These are phyloP conservation scores for Chlamydomonas eustigma DNA, from an alignment of 139 green algal species.

Conservation along the genomic window DNA sequence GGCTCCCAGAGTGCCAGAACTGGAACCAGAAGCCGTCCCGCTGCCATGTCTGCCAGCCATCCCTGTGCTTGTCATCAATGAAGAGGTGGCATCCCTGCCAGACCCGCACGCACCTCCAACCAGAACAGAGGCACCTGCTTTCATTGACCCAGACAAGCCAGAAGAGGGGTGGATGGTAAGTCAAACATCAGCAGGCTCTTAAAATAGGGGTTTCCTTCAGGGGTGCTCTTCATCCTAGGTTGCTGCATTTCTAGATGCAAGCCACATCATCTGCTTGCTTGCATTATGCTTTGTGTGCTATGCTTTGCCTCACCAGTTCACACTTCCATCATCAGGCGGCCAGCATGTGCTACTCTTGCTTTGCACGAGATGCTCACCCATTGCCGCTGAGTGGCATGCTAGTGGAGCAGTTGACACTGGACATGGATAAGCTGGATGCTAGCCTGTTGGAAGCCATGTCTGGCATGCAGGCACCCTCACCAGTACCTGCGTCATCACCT, in stretches of 20 bases:
- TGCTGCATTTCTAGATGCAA: neutral
- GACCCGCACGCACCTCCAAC: too few species aligned
- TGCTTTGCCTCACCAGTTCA: too few species aligned
- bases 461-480: too few species aligned
- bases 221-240: neutral
- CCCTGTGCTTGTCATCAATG: neutral
- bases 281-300: too few species aligned
- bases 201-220: neutral
- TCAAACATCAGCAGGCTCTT: too few species aligned
- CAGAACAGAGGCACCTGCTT: too few species aligned
- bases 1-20: neutral
- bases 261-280: too few species aligned
- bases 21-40: too few species aligned
- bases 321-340: too few species aligned
- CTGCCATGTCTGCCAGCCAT: too few species aligned
- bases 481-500: neutral
- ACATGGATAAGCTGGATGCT: neutral
- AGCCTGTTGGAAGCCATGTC: too few species aligned
- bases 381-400: neutral
- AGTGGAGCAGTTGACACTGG: neutral
- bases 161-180: conserved; percentile 10
- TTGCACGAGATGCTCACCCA: neutral
- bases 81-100: neutral
- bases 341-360: conserved; percentile 5
- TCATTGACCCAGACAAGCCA: conserved; percentile 2